Base-by-base conservation (phyloP, 495 filamentous ascomycete species). In the Geopyxis carbonaria region DNA sequence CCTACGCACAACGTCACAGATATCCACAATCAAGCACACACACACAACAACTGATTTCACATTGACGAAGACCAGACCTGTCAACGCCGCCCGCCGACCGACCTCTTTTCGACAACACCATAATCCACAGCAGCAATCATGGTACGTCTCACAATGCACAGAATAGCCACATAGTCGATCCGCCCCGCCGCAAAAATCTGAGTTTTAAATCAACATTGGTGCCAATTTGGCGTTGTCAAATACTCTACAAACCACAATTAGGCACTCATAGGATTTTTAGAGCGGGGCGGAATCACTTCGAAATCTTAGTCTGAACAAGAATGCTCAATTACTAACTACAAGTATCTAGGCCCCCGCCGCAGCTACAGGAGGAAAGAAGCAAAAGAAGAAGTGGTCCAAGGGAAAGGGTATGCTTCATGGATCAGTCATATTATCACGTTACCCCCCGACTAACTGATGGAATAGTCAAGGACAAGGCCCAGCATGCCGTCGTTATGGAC, bases 381-480 rank as follows among this genome's bases (percentile, higher is more conserved):
- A 87, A 63, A 93, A 93, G 82, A 95, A 95, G 83, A 93, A 94
- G 87, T 94, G 87, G 87, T 93, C 86, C 55, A 97, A 94, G 82
- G 91, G 84, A 66, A 93, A 93, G 75, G 80, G 80, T 85, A 75
- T 55, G 69, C 11, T 9, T 14, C 31, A 18, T 14, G 20, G 10
- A 13, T 10, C 20, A n/a, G n/a, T 10, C 14, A 13, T 14, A n/a
- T 34, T 10, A 19, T 10, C 10, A 51, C 45, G 9, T 43, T 13
- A n/a, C n/a, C n/a, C n/a, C n/a, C n/a, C n/a, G n/a, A n/a, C n/a
- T n/a, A n/a, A n/a, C n/a, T n/a, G n/a, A n/a, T n/a, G n/a, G 35
- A 45, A 54, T 56, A 93, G 91, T 99, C 69, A 99, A 99, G 86
- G 91, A 99, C 75, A 99, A 99, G 83, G 87, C 91, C 64, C 79